Base-by-base conservation (phyloP, 2,329 filamentous ascomycete species). In the Ophiostoma sp. region DNA sequence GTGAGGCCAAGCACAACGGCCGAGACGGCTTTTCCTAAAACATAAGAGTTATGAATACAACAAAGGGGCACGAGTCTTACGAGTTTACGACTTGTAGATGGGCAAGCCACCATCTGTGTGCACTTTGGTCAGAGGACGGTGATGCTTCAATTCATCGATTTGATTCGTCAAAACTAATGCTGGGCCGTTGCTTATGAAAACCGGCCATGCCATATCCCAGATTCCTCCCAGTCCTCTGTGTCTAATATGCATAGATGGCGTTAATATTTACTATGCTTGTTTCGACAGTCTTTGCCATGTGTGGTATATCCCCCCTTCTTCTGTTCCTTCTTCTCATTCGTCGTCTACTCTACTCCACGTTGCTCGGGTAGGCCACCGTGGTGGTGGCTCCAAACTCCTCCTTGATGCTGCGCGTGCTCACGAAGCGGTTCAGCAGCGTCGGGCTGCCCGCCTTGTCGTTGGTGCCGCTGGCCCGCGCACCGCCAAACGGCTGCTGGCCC, bases 331-430 rank as follows among this genome's bases (percentile, higher is more conserved):
- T 28, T 73, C 52, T 61, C 15, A 12, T 15, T 55, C 50, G n/a
- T 9, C 15, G 22, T 11, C 9, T 74, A 55, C 70, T 74, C 80
- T 81, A 90, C 25, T 86, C 82, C 82, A 91, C 90, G 81, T 94
- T 94, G 83, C 91, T 93, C 25, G 91, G 90, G 81, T 94, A 94
- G 70, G 81, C 81, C 42, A 94, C 90, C 80, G 86, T 85, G 45
- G 86, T 86, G 45, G 88, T 90, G 3, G 88, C 83, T 75, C 84
- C 83, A 78, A 93, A 94, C 84, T 94, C 92, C 85, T 94, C 92
- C 88, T 89, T 89, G 76, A 89, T 82, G 6, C 85, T 84, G 71
- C 87, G 80, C 72, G 84, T 81, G 77, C 85, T 86, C 17, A 86
- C 84, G 76, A 88, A 88, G 25, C 87, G 82, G 74, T 82, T 80